phyloP scores from a whole-genome alignment of 208 protist species.

The Leishmania arabica region DNA sequence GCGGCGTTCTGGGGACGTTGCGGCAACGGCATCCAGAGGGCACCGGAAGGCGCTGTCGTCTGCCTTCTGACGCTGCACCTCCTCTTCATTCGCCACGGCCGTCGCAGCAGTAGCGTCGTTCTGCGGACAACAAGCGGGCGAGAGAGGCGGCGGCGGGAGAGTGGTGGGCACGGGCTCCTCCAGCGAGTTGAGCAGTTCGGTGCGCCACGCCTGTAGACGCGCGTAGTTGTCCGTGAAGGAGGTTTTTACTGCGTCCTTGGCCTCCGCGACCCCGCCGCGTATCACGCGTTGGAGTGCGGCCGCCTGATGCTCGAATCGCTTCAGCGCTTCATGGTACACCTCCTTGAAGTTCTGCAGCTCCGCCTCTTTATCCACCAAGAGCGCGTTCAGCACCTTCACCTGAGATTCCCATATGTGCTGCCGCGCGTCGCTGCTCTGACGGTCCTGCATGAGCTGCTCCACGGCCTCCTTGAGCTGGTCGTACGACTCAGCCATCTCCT shows the following conservation, averaged over 20 bases:
- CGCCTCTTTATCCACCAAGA: conserved; percentile 78
- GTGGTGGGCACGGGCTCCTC: conserved; percentile 25
- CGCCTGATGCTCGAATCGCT: conserved; percentile 72
- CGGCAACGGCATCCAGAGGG: background rate
- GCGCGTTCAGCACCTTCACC: conserved; percentile 56
- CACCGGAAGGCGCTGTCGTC: background rate
- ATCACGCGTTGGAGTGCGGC: conserved; percentile 59
- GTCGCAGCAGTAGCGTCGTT: background rate
- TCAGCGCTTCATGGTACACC: conserved; percentile 76
- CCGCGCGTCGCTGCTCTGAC: conserved; percentile 62
- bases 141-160: conserved; percentile 1
- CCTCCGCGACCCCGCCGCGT: conserved; percentile 49
- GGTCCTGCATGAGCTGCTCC: conserved; percentile 66
- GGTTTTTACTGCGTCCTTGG: conserved; percentile 34
- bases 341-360: conserved; percentile 70
- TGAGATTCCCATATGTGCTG: conserved; percentile 84
- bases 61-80: background rate
- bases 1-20: conserved; percentile 3
- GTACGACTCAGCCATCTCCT: conserved; percentile 62
- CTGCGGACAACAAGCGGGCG: background rate
- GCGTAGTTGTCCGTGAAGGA: conserved; percentile 37
- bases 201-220: conserved; percentile 57
- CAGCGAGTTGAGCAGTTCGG: conserved; percentile 32
- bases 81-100: background rate
- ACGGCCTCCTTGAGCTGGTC: conserved; percentile 54